Conservation (phyloP, 768 basidiomycete genomes). For the Termitomyces sp. region DNA sequence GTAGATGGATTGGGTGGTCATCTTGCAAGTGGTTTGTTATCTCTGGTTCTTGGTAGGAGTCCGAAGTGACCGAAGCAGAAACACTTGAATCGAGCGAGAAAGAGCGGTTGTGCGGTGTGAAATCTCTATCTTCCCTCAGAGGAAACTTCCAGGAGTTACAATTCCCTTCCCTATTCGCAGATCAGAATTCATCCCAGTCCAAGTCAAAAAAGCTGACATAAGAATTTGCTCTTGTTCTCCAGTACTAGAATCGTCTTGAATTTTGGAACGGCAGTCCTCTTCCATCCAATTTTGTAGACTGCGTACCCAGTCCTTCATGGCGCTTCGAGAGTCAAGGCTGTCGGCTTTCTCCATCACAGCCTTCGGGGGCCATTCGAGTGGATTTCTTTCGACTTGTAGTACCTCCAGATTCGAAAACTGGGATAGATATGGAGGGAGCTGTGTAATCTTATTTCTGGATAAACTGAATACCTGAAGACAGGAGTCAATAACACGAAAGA, state of each 20-base stretch:
- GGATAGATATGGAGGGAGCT: constrained; percentile 72
- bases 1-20: constrained; percentile 43
- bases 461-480: constrained; percentile 71
- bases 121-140: constrained; percentile 24
- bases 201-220: constrained; percentile 22
- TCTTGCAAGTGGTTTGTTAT: constrained; percentile 13
- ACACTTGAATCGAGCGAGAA: constrained; percentile 57
- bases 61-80: constrained; percentile 43
- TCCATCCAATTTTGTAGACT: constrained; percentile 75
- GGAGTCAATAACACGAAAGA: background rate
- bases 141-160: constrained; percentile 41
- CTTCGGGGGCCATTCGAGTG: constrained; percentile 88
- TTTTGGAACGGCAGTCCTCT: constrained; percentile 32
- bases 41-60: constrained; percentile 25
- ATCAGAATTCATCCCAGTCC: constrained; percentile 4
- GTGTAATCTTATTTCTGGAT: constrained; percentile 76
- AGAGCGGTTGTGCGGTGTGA: constrained; percentile 49
- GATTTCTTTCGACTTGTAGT: constrained; percentile 86
- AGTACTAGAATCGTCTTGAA: constrained; percentile 45
- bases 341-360: constrained; percentile 39
- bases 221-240: constrained; percentile 39
- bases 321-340: constrained; percentile 38
- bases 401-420: constrained; percentile 70
- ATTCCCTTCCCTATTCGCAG: constrained; percentile 28
- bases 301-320: constrained; percentile 68